Conservation (phyloP, 805 yeast genomes). For the Ogataea trehaloabstinens region DNA sequence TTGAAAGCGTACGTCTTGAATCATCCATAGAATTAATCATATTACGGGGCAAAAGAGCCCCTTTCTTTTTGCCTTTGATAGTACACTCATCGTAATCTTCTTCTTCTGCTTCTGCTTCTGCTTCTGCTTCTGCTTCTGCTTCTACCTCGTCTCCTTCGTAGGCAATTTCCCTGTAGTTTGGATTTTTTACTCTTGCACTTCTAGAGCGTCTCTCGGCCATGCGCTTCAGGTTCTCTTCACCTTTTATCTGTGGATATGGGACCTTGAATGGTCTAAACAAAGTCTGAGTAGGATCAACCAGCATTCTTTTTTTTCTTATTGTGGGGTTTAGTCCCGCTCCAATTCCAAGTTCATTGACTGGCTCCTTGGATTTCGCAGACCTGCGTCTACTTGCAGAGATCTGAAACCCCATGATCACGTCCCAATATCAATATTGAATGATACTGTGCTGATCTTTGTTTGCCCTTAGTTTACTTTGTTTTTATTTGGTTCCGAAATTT, state of each 20-base stretch:
- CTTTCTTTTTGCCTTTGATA: conserved; percentile 37
- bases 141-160: conserved; percentile 34
- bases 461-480: conserved; percentile 1
- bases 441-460: conserved; percentile 2
- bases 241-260: conserved; percentile 42
- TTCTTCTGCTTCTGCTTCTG: conserved; percentile 26
- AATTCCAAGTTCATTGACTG: conserved; percentile 50
- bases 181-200: not conserved
- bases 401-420: not conserved
- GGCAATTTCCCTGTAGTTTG: conserved; percentile 28
- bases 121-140: conserved; percentile 34
- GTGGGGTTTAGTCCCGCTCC: conserved; percentile 67
- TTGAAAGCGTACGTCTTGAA: conserved; percentile 40
- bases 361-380: conserved; percentile 8
- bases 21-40: conserved; percentile 38
- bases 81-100: conserved; percentile 25
- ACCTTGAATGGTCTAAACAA: conserved; percentile 68
- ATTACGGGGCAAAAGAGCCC: conserved; percentile 62
- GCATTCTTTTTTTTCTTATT: conserved; percentile 53
- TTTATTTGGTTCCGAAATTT: no score
- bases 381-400: not conserved
- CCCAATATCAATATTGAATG: no score
- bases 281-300: conserved; percentile 48
- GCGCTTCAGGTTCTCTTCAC: conserved; percentile 8
- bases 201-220: not conserved